Conservation (phyloP, 352 stramenopile species). For the Pythium dissimile region DNA sequence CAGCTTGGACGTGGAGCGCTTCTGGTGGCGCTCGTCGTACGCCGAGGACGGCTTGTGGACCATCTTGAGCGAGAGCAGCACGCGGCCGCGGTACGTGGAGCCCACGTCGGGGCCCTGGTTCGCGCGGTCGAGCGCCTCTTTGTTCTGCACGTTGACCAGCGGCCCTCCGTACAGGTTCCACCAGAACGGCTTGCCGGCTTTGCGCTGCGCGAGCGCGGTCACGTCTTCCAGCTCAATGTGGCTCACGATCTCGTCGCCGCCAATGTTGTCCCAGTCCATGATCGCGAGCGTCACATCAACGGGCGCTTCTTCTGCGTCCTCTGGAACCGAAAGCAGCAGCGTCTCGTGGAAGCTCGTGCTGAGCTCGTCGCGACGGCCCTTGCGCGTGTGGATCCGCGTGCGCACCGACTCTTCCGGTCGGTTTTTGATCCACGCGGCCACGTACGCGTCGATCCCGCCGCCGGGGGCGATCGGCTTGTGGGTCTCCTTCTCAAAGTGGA, state of each 20-base stretch:
- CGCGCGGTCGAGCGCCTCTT: constrained; percentile 41
- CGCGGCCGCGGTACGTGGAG: constrained; percentile 77
- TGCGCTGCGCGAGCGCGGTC: constrained; percentile 25
- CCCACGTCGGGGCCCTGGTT: constrained; percentile 50
- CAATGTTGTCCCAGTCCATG: constrained; percentile 70
- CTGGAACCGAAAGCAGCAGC: constrained; percentile 44
- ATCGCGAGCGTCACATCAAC: constrained; percentile 41
- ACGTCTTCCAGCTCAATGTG: constrained; percentile 44
- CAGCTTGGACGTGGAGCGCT: constrained; percentile 50
- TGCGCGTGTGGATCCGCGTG: constrained; percentile 65
- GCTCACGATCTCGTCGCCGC: constrained; percentile 59
- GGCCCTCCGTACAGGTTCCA: constrained; percentile 71
- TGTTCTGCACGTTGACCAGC: constrained; percentile 46
- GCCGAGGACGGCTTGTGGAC: constrained; percentile 45
- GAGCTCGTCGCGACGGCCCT: constrained; percentile 54
- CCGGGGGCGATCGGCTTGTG: constrained; percentile 27
- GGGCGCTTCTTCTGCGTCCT: not conserved
- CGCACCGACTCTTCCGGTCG: constrained; percentile 39
- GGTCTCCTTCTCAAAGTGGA: constrained; percentile 48
- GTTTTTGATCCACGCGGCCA: constrained; percentile 33
- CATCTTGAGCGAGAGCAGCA: constrained; percentile 62
- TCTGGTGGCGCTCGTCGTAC: constrained; percentile 74
- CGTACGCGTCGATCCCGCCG: constrained; percentile 69
- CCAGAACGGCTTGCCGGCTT: constrained; percentile 52
- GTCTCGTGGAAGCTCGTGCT: constrained; percentile 64